Evolutionary conservation across 352 stramenopile species (phyloP).

Genomic region (Pythium inflatum): DNA sequence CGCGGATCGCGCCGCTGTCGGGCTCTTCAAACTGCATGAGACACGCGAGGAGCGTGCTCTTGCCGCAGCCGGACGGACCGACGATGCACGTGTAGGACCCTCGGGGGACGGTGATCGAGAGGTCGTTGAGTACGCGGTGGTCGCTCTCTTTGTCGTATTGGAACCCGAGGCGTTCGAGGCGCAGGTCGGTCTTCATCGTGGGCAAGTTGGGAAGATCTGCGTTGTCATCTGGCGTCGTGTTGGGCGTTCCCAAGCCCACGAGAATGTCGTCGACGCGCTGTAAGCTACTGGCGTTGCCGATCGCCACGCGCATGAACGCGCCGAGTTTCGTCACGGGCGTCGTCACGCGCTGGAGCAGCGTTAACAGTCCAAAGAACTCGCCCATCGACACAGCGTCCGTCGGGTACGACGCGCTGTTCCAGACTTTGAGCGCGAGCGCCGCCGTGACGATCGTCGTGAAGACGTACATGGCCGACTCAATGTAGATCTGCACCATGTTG

Average conservation of each 20-base stretch:
- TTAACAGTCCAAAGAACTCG: conserved; percentile 87
- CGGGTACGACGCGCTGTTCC: conserved; percentile 38
- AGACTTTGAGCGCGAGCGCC: conserved; percentile 86
- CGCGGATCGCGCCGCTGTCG: conserved; percentile 76
- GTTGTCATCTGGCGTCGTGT: conserved; percentile 39
- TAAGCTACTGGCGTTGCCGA: conserved; percentile 85
- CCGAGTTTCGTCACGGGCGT: conserved; percentile 82
- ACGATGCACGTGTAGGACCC: conserved; percentile 88
- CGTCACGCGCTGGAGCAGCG: conserved; percentile 76
- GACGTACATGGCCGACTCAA: conserved; percentile 90
- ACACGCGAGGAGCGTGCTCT: conserved; percentile 86
- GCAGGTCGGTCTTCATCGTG: conserved; percentile 85
- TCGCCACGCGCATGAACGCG: conserved; percentile 90
- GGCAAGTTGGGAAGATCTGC: conserved; percentile 72
- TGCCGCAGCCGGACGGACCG: conserved; percentile 82
- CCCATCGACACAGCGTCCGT: conserved; percentile 61
- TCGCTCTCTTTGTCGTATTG: conserved; percentile 87
- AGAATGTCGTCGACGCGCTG: conserved; percentile 89
- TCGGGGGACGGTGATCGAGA: conserved; percentile 68
- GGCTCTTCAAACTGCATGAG: conserved; percentile 90
- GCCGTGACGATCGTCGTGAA: conserved; percentile 88
- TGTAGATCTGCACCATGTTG: conserved; percentile 90
- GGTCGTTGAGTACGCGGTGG: conserved; percentile 82
- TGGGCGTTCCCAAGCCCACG: conserved; percentile 61
- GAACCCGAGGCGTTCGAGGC: conserved; percentile 81